phyloP scores from a whole-genome alignment of 768 basidiomycete genomes.

The Boletellus ananiceps region DNA sequence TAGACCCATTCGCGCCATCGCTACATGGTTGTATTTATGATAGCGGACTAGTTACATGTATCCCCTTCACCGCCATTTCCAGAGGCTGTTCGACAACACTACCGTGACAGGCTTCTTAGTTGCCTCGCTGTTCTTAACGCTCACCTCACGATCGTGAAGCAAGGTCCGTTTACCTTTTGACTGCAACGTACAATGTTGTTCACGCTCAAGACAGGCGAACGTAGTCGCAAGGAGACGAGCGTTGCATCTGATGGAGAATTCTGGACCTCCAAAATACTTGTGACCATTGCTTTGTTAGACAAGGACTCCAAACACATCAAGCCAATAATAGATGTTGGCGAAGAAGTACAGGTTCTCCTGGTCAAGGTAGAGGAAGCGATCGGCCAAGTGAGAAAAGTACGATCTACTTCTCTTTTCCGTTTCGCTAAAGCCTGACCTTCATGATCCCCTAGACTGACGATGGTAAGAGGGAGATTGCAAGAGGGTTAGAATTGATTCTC shows the following conservation, averaged over 20 bases:
- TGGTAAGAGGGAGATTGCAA: conserved; percentile 33
- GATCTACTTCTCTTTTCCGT: neutral
- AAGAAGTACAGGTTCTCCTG: conserved; percentile 48
- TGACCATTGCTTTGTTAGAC: conserved; percentile 52
- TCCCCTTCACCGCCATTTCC: conserved; percentile 67
- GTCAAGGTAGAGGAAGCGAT: conserved; percentile 42
- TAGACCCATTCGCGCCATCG: neutral
- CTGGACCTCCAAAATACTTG: conserved; percentile 70
- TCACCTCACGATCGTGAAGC: conserved; percentile 47
- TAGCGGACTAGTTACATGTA: conserved; percentile 42
- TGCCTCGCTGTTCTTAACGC: conserved; percentile 71
- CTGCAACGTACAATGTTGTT: conserved; percentile 1
- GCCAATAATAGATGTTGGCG: conserved; percentile 46
- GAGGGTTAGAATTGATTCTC: conserved; percentile 69
- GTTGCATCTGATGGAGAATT: conserved; percentile 69
- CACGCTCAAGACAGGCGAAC: conserved; percentile 34
- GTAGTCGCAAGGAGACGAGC: conserved; percentile 50
- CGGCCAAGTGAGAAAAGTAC: conserved; percentile 43
- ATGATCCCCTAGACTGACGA: conserved; percentile 7
- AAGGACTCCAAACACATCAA: conserved; percentile 66
- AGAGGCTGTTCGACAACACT: conserved; percentile 61
- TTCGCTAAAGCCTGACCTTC: neutral
- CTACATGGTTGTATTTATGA: neutral
- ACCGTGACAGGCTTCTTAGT: conserved; percentile 64
- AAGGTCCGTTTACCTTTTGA: conserved; percentile 36